Conservation (phyloP, 768 basidiomycete genomes). For the Brasilioporus rufonigricans region DNA sequence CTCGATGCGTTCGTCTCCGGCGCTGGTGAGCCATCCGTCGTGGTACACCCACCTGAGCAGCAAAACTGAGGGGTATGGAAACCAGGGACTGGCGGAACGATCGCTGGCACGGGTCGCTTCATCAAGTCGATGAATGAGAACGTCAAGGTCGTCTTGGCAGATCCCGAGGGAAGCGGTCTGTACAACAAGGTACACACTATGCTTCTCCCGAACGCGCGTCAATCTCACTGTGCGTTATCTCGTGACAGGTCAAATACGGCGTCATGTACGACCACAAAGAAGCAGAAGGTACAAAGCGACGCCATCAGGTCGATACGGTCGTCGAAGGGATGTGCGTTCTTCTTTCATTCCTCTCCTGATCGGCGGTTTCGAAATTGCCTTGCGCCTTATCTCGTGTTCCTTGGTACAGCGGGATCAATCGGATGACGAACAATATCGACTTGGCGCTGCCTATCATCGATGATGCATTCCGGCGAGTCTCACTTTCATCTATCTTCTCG, state of each 20-base stretch:
- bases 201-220: background rate
- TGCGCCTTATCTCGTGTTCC: background rate
- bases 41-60: background rate
- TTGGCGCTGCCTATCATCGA: slow-evolving; percentile 82
- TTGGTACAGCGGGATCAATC: slow-evolving; percentile 87
- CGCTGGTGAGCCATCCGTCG: slow-evolving; percentile 53
- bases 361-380: background rate
- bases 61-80: background rate
- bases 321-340: slow-evolving; percentile 81
- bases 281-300: slow-evolving; percentile 87
- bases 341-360: slow-evolving; percentile 7
- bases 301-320: slow-evolving; percentile 94
- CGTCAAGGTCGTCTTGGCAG: slow-evolving; percentile 72
- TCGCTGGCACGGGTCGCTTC: slow-evolving; percentile 79
- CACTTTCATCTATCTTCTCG: background rate
- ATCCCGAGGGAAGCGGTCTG: slow-evolving; percentile 92
- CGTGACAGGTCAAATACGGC: slow-evolving; percentile 71
- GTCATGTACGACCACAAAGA: slow-evolving; percentile 96
- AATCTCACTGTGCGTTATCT: background rate
- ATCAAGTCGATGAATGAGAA: slow-evolving; percentile 72
- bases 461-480: slow-evolving; percentile 76
- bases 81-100: slow-evolving; percentile 91
- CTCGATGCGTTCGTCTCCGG: slow-evolving; percentile 87
- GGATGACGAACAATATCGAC: slow-evolving; percentile 87
- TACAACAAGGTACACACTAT: slow-evolving; percentile 73